Base-by-base conservation (phyloP, 176 grass and related monocot species). In the Areca catechu region DNA sequence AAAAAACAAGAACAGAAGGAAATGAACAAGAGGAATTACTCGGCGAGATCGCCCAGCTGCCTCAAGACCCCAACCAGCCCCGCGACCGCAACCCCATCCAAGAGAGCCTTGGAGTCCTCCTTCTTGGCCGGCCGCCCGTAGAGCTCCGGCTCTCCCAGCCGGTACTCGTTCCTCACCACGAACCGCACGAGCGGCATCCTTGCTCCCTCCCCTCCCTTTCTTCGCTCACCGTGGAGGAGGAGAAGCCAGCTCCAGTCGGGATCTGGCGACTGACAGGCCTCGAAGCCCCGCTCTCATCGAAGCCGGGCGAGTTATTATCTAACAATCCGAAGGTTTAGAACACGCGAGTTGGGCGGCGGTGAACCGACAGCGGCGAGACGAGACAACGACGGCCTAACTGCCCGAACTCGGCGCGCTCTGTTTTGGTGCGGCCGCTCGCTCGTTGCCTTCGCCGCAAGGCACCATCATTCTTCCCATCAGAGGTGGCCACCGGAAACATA, bases 11-110 rank as follows among this genome's bases (percentile, higher is more conserved):
- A 43, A 43, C 12, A 12, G 1, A 43, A 43, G 1, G 2, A 12
- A 43, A 43, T 14, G 10, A 43, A 14, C 2, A 12, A 9, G 10
- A 43, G 9, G 34, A 43, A 43, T 83, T 77, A 98, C 94, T 98
- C 94, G 3, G 94, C 76, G 56, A 98, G 83, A 85, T 98, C 94
- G 67, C 94, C 94, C 47, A 98, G 83, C 84, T 98, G 94, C 66
- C 94, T 81, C 72, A 98, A 79, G 76, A 98, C 85, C 73, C 94
- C 94, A 63, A 98, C 94, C 72, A 98, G 84, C 3, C 94, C 94
- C 14, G 94, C 84, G 61, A 98, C 94, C 58, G 94, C 88, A 67
- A 90, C 75, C 74, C 94, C 84, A 77, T 93, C 94, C 48, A 98
- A 80, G 28, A 89, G 76, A 66, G 73, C 87, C 79, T 86, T 98